A percentile compares a stretch with the other conserved stretches of the same genome.
phyloP scores from a whole-genome alignment of 73 alveolate genomes.

The Paraurostyla sp. region DNA sequence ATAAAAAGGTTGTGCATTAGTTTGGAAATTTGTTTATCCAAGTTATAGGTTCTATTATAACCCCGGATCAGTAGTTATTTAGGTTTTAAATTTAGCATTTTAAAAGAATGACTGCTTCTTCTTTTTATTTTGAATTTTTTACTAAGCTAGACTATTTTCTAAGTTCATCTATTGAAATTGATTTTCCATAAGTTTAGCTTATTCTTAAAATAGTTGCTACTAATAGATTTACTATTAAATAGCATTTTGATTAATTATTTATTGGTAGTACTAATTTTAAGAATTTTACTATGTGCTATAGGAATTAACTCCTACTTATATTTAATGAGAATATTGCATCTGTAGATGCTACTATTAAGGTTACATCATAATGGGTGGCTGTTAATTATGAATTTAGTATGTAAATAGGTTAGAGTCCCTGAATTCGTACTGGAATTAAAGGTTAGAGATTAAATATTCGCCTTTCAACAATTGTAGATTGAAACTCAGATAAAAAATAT shows the following conservation, averaged over 20 bases:
- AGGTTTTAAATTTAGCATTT: not conserved
- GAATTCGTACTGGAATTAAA: not conserved
- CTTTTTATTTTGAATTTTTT: not conserved
- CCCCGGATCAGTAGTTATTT: too few species aligned
- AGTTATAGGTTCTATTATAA: not conserved
- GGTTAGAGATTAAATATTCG: constrained; percentile 8
- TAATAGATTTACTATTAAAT: too few species aligned
- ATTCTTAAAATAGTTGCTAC: too few species aligned
- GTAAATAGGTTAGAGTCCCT: constrained; percentile 3
- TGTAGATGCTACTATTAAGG: not conserved
- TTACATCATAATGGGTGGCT: not conserved
- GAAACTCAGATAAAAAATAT: not conserved
- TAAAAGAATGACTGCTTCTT: not conserved
- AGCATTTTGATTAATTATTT: too few species aligned
- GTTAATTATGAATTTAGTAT: not conserved
- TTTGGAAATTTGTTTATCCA: constrained; percentile 1
- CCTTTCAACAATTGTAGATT: constrained; percentile 18
- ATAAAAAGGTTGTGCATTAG: constrained; percentile 24
- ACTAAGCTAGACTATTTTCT: not conserved
- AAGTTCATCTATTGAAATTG: not conserved
- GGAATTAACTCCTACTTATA: not conserved
- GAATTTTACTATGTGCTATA: not conserved
- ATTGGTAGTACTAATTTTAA: not conserved
- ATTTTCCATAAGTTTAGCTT: not conserved
- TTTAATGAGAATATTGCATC: not conserved